Percentiles rank a stretch among this genome's conserved stretches.
Conservation (phyloP, 1,284 basidiomycete species). For the Pseudomicrostroma phylloplanum region DNA sequence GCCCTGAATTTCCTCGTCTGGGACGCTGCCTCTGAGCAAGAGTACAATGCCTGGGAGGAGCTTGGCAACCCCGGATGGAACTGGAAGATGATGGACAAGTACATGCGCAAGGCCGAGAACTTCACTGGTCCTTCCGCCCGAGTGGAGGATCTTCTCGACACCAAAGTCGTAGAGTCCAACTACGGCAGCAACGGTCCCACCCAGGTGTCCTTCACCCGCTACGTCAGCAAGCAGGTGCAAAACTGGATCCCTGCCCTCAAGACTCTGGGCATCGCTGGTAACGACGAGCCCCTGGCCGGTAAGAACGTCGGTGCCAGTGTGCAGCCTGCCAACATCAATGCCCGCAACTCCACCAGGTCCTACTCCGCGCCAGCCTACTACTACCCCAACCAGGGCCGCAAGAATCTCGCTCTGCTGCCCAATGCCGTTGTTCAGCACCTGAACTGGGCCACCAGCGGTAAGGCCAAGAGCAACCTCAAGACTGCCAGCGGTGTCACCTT, state of each 20-base stretch:
- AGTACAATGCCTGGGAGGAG: constrained; percentile 47
- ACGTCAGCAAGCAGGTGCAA: constrained; percentile 33
- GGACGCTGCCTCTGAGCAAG: constrained; percentile 43
- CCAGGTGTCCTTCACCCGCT: constrained; percentile 40
- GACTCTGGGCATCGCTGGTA: constrained; percentile 27
- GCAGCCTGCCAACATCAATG: constrained; percentile 42
- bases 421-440: constrained; percentile 35
- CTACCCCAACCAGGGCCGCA: constrained; percentile 30
- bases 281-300: constrained; percentile 33
- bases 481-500: constrained; percentile 31
- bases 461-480: not conserved
- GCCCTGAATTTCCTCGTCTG: constrained; percentile 52
- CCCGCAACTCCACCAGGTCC: constrained; percentile 37
- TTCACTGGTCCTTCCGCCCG: constrained; percentile 38
- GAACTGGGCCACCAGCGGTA: constrained; percentile 22
- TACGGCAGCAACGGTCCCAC: constrained; percentile 44
- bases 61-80: constrained; percentile 45
- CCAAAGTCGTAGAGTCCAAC: constrained; percentile 29
- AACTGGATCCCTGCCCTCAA: constrained; percentile 30
- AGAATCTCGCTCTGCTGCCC: constrained; percentile 36
- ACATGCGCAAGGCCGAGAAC: constrained; percentile 51
- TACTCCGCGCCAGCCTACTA: constrained; percentile 44
- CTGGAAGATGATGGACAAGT: constrained; percentile 50
- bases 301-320: constrained; percentile 40
- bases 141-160: constrained; percentile 29